Base-by-base conservation (phyloP, 78 protist species). In the Mastigamoeba balamuthi region DNA sequence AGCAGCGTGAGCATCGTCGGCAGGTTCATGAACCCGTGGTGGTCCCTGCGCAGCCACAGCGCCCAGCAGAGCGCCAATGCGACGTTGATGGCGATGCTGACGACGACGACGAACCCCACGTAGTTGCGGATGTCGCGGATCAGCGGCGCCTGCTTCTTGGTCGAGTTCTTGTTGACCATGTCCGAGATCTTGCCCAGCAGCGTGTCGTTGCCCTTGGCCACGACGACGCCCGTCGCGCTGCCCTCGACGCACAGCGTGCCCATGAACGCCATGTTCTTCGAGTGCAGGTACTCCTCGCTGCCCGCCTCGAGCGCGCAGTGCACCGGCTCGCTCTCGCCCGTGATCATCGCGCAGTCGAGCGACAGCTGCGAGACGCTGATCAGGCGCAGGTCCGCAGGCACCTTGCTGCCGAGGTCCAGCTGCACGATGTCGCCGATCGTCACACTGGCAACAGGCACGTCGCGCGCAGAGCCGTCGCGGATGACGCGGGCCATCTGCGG, bases 261-360 rank as follows among this genome's bases (percentile, higher is more conserved):
- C 43, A 40, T 72, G 81, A 93, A 93, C 6, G 90, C 93, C 0
- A 95, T 8, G 65, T 93, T 91, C n/a, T n/a, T n/a, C n/a, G n/a
- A n/a, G n/a, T n/a, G n/a, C n/a, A n/a, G n/a, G n/a, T n/a, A n/a
- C n/a, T n/a, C n/a, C n/a, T n/a, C n/a, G n/a, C n/a, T n/a, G n/a
- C n/a, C n/a, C n/a, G n/a, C n/a, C n/a, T n/a, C 9, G 2, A 0
- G 29, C 28, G 69, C 3, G 33, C 69, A 29, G 29, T 30, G 39
- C 40, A 73, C 88, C 25, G 97, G 96, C 66, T 93, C 97, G 25
- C 81, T 3, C 68, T 97, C 99, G 7, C 99, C 99, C 6, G 98
- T 94, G 63, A 97, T 78, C 1, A 93, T 85, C 4, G 96, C 48
- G 40, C 94, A 84, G 74, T 91, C 95, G 8, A 89, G 87, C 69